Base-by-base conservation (phyloP, 2,329 filamentous ascomycete species). In the Delphinella strobiligena region DNA sequence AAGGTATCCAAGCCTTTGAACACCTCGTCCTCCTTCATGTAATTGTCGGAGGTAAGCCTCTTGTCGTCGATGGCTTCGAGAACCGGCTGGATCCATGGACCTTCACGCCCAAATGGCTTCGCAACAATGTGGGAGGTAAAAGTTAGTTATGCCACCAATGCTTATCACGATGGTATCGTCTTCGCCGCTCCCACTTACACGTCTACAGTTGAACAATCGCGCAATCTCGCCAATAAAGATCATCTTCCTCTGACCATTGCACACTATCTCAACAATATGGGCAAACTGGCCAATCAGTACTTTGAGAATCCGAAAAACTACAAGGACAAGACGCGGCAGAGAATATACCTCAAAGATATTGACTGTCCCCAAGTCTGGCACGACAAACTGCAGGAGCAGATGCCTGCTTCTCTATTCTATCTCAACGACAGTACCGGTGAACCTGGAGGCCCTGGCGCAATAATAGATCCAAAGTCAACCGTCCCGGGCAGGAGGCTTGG, bases 271-370 rank as follows among this genome's bases (percentile, higher is more conserved):
- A 81, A 83, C 47, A 88, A 87, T 37, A 82, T 96, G 81, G 73
- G 75, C 31, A 76, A 82, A 48, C 74, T 96, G 22, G 78, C 88
- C 1, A 80, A 89, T 37, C 86, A 93, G 55, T 93, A 85, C 53
- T 69, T 68, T 49, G 60, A 64, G 68, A 81, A 71, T 7, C 66
- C 75, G 0, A 71, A 69, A 34, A 89, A 84, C 47, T 94, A 82
- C 56, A 79, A 79, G 44, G 82, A 93, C 47, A 77, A 84, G 45
- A 74, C 76, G 29, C 72, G 83, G 16, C 91, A 98, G 56, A 77
- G 91, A 10, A 75, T 96, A 2, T 98, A 98, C 56, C 65, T 96
- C 17, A 98, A 98, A 54, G 91, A 98, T 55, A 95, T 98, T 43
- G 91, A 98, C 58, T 95, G 88, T 50, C 91, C 91, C 1, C 65